Base-by-base conservation (phyloP, 2,329 filamentous ascomycete species). In the Diaporthe caulivora region DNA sequence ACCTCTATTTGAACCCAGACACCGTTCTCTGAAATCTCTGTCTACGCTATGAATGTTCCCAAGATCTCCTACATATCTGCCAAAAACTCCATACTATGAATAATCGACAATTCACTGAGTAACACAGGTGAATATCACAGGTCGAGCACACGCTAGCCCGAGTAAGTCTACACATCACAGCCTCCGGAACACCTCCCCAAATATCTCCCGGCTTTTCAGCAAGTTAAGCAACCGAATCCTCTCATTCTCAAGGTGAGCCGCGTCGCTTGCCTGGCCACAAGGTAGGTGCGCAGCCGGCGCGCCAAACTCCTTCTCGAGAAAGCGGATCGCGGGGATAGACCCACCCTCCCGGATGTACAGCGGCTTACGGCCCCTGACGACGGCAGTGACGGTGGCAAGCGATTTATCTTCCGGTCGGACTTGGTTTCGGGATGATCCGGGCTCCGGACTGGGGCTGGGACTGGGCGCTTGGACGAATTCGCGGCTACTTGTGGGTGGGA, bases 321-420 rank as follows among this genome's bases (percentile, higher is more conserved):
- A 98, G 8, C 97, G 87, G 72, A 98, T 98, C 0, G 94, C 94
- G 0, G 97, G 97, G 77, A 99, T 99, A 0, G 94, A 97, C 7
- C 97, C 97, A 17, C 97, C 97, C 83, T 99, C 97, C 13, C 97
- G 91, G 77, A 99, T 99, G 81, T 97, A 98, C 4, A 99, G 87
- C 0, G 95, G 96, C 78, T 92, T 93, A 10, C 85, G 82, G 15
- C 79, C 77, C 75, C 85, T 87, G 5, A 84, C 82, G 49, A 71
- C 17, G 15, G 24, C 51, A 13, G 31, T 13, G 37, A 44, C 49
- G 11, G 18, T 42, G 17, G 31, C 29, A 1, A 29, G 5, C 3
- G 34, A 26, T 2, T 29, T 17, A 0, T 29, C 51, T 2, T 29
- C 24, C 2, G 51, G 51, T 24, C 6, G 51, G 17, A 13, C 37